These are phyloP conservation scores for Eurotiales sp. DNA, from an alignment of 2,329 filamentous ascomycete genomes.

Conservation along the genomic window DNA sequence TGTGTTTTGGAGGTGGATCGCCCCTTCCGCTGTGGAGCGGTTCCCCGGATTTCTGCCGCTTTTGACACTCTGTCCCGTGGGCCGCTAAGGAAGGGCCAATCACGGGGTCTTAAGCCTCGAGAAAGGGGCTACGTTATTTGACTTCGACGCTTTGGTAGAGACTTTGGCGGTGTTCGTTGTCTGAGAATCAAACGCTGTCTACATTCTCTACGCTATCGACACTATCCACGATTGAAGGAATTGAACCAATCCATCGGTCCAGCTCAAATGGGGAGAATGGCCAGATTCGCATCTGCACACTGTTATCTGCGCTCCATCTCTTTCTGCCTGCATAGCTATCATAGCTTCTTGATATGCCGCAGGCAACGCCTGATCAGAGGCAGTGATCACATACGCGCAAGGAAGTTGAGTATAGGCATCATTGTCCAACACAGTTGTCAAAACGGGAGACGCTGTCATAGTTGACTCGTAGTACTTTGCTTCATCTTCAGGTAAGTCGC, in stretches of 20 bases:
- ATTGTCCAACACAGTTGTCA: constrained; percentile 24
- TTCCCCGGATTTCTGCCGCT: background rate
- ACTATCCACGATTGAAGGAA: background rate
- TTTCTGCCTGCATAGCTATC: constrained; percentile 21
- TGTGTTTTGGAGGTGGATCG: background rate
- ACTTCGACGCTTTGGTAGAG: too few species aligned
- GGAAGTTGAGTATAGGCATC: constrained; percentile 29
- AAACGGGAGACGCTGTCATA: background rate
- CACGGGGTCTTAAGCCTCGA: too few species aligned
- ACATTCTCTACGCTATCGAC: background rate
- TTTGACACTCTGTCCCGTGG: background rate
- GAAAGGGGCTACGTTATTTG: too few species aligned
- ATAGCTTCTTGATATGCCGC: constrained; percentile 31
- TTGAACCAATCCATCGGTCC: constrained; percentile 25
- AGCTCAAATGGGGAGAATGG: constrained; percentile 32
- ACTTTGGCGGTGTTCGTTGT: too few species aligned
- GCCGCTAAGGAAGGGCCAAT: background rate
- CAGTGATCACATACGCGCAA: constrained; percentile 31
- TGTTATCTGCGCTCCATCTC: constrained; percentile 3
- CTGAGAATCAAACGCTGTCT: too few species aligned
- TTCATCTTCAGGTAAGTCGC: constrained; percentile 21
- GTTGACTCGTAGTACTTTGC: constrained; percentile 22
- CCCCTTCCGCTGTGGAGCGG: background rate
- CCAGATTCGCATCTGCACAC: constrained; percentile 24
- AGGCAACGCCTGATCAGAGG: constrained; percentile 26